Evolutionary conservation across 73 alveolate genomes (phyloP), one percentile per base, ranked within the genome.

Genomic region (Durusdinium trenchii): DNA sequence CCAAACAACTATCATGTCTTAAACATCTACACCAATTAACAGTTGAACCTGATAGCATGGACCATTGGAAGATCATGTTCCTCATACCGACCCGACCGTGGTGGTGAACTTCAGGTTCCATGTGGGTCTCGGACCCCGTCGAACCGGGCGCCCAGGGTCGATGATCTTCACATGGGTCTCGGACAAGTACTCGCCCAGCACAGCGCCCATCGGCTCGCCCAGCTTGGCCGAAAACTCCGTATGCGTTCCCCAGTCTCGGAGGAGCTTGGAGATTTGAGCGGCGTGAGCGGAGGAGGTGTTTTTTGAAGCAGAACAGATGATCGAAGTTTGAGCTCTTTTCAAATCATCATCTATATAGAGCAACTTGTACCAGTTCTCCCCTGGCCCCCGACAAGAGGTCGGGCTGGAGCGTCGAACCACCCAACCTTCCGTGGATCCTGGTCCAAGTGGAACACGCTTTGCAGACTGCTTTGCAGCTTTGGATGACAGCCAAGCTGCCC

Each of bases 201-300:
- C 95, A 26, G 45, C 95, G 32, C 81, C 81, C 81, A 57, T 28
- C 6, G 69, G 81, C 35, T 85, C 64, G 42, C n/a, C 14, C 95
- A 85, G 79, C 95, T 85, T 47, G 81, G 73, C 95, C 23, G 78
- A 62, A 42, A 85, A 85, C 73, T 85, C 95, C 81, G 54, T 64
- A 23, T 85, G 95, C 26, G 95, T 85, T 20, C 54, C 95, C 95
- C 95, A 85, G 28, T 79, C 95, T 85, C 42, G 45, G 6, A 16
- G 30, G 18, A 81, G 91, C 47, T 81, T 2, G 91, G 61, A 57
- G 26, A 57, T 14, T 26, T 26, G 12, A 46, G 47, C 32, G 89
- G 60, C 14, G 18, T 60, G 73, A 60, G 12, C 69, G 69, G 69
- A 57, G 69, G 69, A 16, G 69, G 12, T 60, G 73, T 32, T 32